Conservation (phyloP, 1,139 yeast species). For the Nadsonia starkeyi-henricii region DNA sequence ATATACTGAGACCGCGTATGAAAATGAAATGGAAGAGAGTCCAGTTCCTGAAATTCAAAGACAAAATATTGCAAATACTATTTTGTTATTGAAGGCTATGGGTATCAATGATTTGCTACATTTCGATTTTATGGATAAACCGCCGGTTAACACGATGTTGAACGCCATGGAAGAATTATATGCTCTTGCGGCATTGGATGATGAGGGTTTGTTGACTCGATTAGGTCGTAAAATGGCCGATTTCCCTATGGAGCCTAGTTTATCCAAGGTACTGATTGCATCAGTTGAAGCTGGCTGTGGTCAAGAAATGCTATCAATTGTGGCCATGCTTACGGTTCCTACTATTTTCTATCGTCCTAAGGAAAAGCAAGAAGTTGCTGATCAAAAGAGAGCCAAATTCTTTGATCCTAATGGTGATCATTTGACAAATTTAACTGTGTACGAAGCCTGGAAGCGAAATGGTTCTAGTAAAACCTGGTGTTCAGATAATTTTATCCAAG, state of each 20-base stretch:
- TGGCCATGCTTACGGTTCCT: constrained; percentile 86
- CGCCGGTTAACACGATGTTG: constrained; percentile 60
- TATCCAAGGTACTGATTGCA: constrained; percentile 66
- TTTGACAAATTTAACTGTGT: constrained; percentile 69
- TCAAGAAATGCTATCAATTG: constrained; percentile 70
- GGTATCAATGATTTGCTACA: constrained; percentile 69
- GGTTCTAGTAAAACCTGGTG: constrained; percentile 66
- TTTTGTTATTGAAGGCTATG: constrained; percentile 86
- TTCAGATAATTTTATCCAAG: constrained; percentile 65
- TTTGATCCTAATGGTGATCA: constrained; percentile 80
- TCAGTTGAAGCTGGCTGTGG: constrained; percentile 67
- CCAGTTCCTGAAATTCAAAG: constrained; percentile 89
- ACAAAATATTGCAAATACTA: constrained; percentile 73
- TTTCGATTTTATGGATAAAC: constrained; percentile 93
- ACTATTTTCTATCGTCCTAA: constrained; percentile 75
- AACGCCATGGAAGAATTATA: constrained; percentile 76
- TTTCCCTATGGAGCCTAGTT: constrained; percentile 90
- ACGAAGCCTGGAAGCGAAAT: constrained; percentile 57
- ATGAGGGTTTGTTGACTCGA: constrained; percentile 56
- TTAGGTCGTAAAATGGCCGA: constrained; percentile 79
- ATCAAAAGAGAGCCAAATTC: constrained; percentile 59
- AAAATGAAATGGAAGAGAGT: constrained; percentile 68
- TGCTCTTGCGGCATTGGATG: constrained; percentile 70
- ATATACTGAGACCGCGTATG: constrained; percentile 55
- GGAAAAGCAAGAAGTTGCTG: constrained; percentile 55